Base-by-base conservation (phyloP, 805 yeast species). In the Schizosaccharomyces japonicus region DNA sequence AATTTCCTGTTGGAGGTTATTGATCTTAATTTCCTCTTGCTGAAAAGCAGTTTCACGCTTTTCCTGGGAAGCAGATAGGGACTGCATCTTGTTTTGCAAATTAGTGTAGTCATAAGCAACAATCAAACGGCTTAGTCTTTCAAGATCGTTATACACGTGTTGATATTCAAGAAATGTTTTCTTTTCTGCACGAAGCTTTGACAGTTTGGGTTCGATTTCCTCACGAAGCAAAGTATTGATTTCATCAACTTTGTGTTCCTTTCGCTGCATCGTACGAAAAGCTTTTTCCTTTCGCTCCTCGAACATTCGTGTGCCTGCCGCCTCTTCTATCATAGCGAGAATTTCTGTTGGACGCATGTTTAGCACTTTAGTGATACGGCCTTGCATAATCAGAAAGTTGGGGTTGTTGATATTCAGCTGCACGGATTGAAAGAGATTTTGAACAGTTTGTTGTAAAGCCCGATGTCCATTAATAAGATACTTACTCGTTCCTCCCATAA, bases 311-410 rank as follows among this genome's bases (percentile, higher is more conserved):
- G 98, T 90, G 4, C 99, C 98, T 0, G 98, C 94, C 0, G 98
- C 98, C 63, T 90, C 99, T 62, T 90, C 98, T 48, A 90, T 83
- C 54, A 90, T 68, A 3, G 94, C 77, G 52, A 90, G 63, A 39
- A 87, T 80, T 60, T 90, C 96, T 1, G 74, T 66, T 1, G 98
- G 93, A 56, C 81, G 83, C 96, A 90, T 90, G 60, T 90, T 90
- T 56, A 90, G 69, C 53, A 90, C 95, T 60, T 90, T 87, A 30
- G 98, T 92, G 63, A 92, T 90, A 59, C 84, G 82, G 51, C 99
- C 99, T 63, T 90, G 99, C 98, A 92, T 90, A 57, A 90, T 90
- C 55, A 90, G 69, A 63, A 90, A 90, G 60, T 90, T 90, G 29
- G 99, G 98, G 58, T 87, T 90, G 61, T 90, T 90, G 60, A 90